Base-by-base conservation (phyloP, 257 asterid species). In the Fraxinus anomala region DNA sequence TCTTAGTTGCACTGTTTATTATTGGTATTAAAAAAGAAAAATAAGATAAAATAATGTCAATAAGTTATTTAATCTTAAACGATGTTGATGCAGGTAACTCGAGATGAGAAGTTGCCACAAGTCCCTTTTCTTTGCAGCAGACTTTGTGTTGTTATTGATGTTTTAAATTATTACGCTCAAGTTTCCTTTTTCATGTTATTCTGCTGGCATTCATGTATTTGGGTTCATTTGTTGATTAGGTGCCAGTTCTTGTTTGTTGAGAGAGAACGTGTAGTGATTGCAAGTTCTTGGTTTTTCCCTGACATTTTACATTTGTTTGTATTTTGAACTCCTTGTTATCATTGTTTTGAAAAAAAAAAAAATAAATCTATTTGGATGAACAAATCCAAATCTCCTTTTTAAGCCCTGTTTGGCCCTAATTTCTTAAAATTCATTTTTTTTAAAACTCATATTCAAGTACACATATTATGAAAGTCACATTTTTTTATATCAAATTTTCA, bases 161-260 rank as follows among this genome's bases (percentile, higher is more conserved):
- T n/a, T 30, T 75, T 24, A 75, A 63, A 37, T 42, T 49, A 72
- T 40, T 34, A 5, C 65, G 19, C 26, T 1, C 65, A 54, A 17
- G 19, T 19, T 8, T n/a, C 36, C 73, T 44, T 61, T 65, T 76
- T 76, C 79, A 65, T 39, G 79, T 63, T 24, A 66, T 39, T 76
- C 34, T 33, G 59, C 33, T 6, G 73, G 68, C 37, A 40, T 39
- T 37, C n/a, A 2, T 1, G 66, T n/a, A 56, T 56, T 56, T 7
- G 13, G 11, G 66, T 23, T 56, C 6, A 56, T n/a, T 56, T n/a
- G 24, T 56, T 56, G 21, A 56, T 56, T 56, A n/a, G 23, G 4
- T 56, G 68, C 68, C 80, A 44, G 68, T 40, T 4, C 4, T 5
- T 68, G 40, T 76, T 68, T 68, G 34, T 47, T 33, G 80, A n/a